Percentiles rank a stretch among this genome's conserved stretches.
Evolutionary conservation across 2,329 filamentous ascomycete genomes (phyloP).

Genomic region (Cladosporium velox): DNA sequence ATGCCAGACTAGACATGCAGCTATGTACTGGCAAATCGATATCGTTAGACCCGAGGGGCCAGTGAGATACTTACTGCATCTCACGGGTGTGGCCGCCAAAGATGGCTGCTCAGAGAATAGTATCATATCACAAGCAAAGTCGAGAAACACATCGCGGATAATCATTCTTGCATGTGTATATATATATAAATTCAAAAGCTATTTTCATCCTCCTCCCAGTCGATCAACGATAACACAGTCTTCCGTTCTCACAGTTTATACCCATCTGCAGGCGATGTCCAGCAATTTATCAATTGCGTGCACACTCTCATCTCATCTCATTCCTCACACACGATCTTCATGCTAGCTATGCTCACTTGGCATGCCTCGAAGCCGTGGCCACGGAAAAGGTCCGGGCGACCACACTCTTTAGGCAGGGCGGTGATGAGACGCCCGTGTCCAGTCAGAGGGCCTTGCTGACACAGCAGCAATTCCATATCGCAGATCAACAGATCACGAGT

Average conservation of each 20-base stretch:
- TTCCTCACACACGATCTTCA: neutral
- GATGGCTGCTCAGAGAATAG: neutral
- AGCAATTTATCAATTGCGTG: neutral
- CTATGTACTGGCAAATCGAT: neutral
- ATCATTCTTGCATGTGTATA: neutral
- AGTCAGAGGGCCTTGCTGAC: neutral
- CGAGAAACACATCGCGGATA: neutral
- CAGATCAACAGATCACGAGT: neutral
- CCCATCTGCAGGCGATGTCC: neutral
- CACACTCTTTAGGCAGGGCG: neutral
- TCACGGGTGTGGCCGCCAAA: neutral
- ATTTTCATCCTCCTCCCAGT: neutral
- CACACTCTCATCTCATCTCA: neutral
- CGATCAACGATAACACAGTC: neutral
- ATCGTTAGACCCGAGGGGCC: neutral
- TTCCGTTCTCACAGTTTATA: neutral
- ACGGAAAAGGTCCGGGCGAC: neutral
- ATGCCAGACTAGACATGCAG: neutral
- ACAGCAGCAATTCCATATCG: neutral
- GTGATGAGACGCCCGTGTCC: neutral
- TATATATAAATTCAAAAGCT: neutral
- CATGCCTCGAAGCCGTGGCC: neutral
- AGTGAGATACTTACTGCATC: neutral
- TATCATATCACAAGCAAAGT: neutral
- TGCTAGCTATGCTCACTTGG: neutral